These are phyloP conservation scores for Cyamopsis tetragonoloba DNA, from an alignment of 306 rosid species.

Conservation along the genomic window DNA sequence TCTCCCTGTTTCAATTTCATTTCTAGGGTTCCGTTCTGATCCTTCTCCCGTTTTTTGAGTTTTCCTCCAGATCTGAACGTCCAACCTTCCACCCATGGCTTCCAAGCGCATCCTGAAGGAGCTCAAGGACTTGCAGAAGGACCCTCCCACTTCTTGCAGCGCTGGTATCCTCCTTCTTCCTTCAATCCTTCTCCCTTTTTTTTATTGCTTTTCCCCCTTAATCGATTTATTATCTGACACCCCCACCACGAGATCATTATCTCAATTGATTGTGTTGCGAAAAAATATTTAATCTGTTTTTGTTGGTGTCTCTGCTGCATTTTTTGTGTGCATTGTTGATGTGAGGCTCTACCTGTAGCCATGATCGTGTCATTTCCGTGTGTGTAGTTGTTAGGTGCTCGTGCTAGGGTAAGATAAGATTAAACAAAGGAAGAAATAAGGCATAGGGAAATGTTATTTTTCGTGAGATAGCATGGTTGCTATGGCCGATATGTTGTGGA, in stretches of 20 bases:
- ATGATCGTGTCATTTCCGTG: not conserved
- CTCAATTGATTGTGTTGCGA: not conserved
- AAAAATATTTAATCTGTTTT: not conserved
- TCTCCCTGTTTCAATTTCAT: not conserved
- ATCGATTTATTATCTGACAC: not conserved
- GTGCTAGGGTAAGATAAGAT: not conserved
- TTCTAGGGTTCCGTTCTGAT: constrained; percentile 22
- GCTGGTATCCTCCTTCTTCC: constrained; percentile 41
- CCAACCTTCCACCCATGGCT: constrained; percentile 40
- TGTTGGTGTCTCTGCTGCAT: not conserved
- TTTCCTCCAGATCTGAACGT: constrained; percentile 28
- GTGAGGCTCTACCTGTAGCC: no score
- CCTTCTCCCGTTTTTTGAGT: not conserved
- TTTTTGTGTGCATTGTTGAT: no score
- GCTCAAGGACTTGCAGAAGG: constrained; percentile 77
- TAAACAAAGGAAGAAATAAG: not conserved
- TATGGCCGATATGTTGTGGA: not conserved
- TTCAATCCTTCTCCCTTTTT: not conserved
- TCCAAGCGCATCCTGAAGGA: constrained; percentile 77
- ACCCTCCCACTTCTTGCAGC: constrained; percentile 85
- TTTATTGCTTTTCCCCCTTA: not conserved
- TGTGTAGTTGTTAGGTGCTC: not conserved
- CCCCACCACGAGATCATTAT: not conserved
- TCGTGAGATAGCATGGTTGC: not conserved
- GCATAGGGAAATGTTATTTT: not conserved